Conservation (phyloP, 2,329 filamentous ascomycete species). For the Aspergillus japonicus region DNA sequence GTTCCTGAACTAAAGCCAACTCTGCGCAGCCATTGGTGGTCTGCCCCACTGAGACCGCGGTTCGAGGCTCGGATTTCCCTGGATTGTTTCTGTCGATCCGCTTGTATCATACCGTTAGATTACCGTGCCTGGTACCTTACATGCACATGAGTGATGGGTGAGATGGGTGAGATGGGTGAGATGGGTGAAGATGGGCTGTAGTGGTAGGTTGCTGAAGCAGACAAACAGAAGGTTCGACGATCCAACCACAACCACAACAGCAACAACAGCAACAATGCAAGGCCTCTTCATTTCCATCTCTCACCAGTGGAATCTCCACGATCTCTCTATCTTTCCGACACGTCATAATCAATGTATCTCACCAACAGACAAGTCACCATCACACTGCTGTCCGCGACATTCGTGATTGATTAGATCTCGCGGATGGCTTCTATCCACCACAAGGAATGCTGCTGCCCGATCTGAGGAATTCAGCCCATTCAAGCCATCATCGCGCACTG, state of each 20-base stretch:
- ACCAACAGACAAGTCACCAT: not conserved
- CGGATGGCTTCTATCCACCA: not conserved
- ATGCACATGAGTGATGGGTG: not conserved
- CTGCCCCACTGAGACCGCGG: conserved; percentile 3
- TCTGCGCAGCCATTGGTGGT: conserved; percentile 12
- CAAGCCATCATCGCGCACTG: not conserved
- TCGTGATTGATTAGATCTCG: conserved; percentile 4
- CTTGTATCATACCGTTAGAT: conserved; percentile 6
- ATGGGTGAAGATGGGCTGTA: not conserved
- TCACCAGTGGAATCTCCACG: not conserved
- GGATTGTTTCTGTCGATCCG: conserved; percentile 8
- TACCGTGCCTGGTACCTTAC: conserved; percentile 9
- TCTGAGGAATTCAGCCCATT: conserved; percentile 1
- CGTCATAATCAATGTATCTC: not conserved
- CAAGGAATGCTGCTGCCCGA: conserved; percentile 8
- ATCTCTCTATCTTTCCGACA: not conserved
- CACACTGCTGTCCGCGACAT: not conserved
- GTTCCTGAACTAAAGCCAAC: conserved; percentile 17
- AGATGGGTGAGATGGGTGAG: not conserved
- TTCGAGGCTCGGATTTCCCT: conserved; percentile 16
- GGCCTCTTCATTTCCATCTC: not conserved
- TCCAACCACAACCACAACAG: too few species aligned
- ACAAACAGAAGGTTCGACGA: too few species aligned
- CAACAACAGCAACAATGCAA: not conserved
- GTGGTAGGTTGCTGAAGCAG: too few species aligned